phyloP scores from a whole-genome alignment of 129 eudicot species.

The Flaveria ramosissima region DNA sequence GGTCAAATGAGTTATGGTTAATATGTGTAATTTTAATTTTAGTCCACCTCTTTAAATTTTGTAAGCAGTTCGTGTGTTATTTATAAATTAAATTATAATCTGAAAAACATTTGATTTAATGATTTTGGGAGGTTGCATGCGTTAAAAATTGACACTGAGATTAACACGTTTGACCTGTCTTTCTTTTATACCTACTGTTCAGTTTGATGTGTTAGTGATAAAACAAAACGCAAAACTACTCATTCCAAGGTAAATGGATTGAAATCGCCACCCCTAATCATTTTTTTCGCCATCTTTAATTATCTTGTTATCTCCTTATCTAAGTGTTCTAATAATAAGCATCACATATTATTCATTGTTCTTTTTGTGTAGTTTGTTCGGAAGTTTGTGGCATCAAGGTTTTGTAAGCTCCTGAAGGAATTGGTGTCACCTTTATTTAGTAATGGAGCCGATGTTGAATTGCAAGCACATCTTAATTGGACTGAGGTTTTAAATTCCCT shows the following conservation, averaged over 20 bases:
- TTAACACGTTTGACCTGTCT: neutral
- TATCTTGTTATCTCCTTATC: neutral
- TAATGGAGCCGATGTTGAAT: slow-evolving; percentile 39
- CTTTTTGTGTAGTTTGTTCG: slow-evolving; percentile 53
- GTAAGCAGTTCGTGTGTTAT: neutral
- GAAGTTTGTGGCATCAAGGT: slow-evolving; percentile 73
- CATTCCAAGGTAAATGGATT: neutral
- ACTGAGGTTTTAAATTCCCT: slow-evolving; percentile 41
- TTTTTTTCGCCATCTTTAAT: neutral
- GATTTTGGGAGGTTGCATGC: neutral
- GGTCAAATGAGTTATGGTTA: neutral
- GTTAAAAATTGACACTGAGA: neutral
- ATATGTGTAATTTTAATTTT: neutral
- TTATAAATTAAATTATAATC: neutral
- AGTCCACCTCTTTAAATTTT: neutral
- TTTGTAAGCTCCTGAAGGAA: slow-evolving; percentile 53
- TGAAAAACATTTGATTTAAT: neutral
- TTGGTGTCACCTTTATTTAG: slow-evolving; percentile 50
- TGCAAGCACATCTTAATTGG: slow-evolving; percentile 68
- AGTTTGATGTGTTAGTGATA: neutral
- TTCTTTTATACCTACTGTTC: neutral
- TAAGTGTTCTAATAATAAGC: neutral
- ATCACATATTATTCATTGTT: slow-evolving; percentile 32
- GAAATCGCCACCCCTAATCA: neutral
- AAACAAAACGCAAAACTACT: neutral